Base-by-base conservation (phyloP, 139 green algal species). In the Choricystis sp. region DNA sequence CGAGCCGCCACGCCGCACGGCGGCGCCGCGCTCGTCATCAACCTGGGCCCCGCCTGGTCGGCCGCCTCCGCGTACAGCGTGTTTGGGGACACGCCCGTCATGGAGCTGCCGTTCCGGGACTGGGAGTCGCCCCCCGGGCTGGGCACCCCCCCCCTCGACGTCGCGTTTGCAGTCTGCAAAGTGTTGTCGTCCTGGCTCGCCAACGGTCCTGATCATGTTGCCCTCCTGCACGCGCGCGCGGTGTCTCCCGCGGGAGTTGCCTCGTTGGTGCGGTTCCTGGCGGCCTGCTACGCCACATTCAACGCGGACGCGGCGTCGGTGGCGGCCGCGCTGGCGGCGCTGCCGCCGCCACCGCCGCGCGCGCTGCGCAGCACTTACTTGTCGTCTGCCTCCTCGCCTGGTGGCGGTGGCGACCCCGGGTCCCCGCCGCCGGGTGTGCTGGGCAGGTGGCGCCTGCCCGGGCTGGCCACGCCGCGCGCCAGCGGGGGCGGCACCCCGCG, bases 121-220 rank as follows among this genome's bases (percentile, higher is more conserved):
- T 75, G 64, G 64, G 65, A 79, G 63, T 65, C 59, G 26, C 68
- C 73, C 1, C 69, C 68, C 3, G 69, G 69, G 30, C 56, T 72
- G 57, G 73, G 69, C 20, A 64, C 74, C 30, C 68, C 58, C 40
- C 69, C 73, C 5, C 63, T 79, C 59, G 69, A 71, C 52, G 62
- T 79, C 26, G 64, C 72, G 20, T 79, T 79, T 31, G 66, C 62
- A 27, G 67, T 74, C 0, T 79, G 73, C 66, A 69, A 61, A 29
- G 61, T 29, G 29, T 70, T 76, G 29, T 62, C 69, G 30, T 67
- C 56, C 62, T 79, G 73, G 73, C 66, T 79, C 3, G 59, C n/a
- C 19, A 61, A 72, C 28, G 65, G 66, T 60, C 25, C 26, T 3
- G 56, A 14, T 4, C 23, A 59, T 23, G 9, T 14, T 9, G n/a